Evolutionary conservation across 495 filamentous ascomycete genomes (phyloP).

Genomic region (Penicillium pancosmium): DNA sequence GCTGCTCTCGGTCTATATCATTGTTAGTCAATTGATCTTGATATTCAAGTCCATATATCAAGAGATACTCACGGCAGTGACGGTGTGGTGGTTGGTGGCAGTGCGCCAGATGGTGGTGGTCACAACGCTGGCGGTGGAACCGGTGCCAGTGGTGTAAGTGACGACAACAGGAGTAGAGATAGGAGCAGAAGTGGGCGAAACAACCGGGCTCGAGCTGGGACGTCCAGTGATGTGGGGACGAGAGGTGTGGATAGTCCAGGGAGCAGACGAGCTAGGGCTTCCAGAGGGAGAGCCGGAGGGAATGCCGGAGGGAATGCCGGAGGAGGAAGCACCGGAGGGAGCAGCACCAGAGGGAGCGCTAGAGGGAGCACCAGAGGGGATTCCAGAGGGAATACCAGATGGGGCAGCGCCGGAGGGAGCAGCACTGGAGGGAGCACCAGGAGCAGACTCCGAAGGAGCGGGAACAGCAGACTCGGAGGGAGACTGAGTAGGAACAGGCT

Average conservation of each 20-base stretch:
- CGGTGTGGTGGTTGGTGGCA: conserved; percentile 39
- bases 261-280: conserved; percentile 7
- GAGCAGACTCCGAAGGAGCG: conserved; percentile 8
- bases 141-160: conserved; percentile 61
- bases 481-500: conserved; percentile 7
- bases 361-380: conserved; percentile 17
- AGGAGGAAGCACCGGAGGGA: no score
- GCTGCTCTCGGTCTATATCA: conserved; percentile 13
- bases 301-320: neutral
- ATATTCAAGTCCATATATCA: neutral
- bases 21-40: conserved; percentile 15
- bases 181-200: conserved; percentile 32
- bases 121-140: conserved; percentile 55
- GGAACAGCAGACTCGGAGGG: conserved; percentile 12
- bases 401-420: conserved; percentile 6
- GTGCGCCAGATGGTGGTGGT: conserved; percentile 60
- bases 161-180: conserved; percentile 32
- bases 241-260: conserved; percentile 19
- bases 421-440: neutral
- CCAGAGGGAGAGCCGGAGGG: conserved; percentile 5
- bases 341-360: no score
- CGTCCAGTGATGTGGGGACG: conserved; percentile 13
- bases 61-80: conserved; percentile 39
- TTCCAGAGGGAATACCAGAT: conserved; percentile 8
- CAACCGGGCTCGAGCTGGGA: conserved; percentile 12